These are phyloP conservation scores for Xylaria longipes DNA, from an alignment of 495 filamentous ascomycete genomes.

Conservation along the genomic window DNA sequence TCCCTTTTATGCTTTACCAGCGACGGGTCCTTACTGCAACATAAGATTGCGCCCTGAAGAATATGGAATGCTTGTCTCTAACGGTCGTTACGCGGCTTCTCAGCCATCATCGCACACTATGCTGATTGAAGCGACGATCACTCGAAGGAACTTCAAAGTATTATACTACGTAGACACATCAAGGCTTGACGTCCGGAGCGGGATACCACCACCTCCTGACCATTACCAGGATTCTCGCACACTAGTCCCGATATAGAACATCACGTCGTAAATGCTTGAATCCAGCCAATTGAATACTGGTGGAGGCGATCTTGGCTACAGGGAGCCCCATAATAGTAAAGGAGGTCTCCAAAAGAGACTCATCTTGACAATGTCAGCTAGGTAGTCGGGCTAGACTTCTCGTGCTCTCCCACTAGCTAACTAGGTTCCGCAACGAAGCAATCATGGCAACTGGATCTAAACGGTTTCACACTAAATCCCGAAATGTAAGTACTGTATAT, in stretches of 20 bases:
- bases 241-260: constrained; percentile 29
- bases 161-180: too few species aligned
- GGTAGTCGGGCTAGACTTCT: neutral
- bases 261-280: neutral
- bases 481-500: constrained; percentile 28
- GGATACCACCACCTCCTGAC: neutral
- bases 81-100: neutral
- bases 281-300: neutral
- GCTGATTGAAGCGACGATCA: neutral
- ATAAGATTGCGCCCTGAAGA: neutral
- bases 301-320: neutral
- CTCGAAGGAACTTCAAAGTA: neutral
- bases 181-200: neutral
- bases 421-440: neutral
- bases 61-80: neutral
- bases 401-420: neutral
- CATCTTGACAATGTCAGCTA: neutral
- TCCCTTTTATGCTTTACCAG: constrained; percentile 1
- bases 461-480: constrained; percentile 35
- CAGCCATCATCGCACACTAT: constrained; percentile 12
- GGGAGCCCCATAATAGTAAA: neutral
- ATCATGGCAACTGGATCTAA: constrained; percentile 25
- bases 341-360: neutral
- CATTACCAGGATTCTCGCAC: constrained; percentile 33
- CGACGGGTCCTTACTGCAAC: neutral